Evolutionary conservation across 139 green algal species (phyloP).

Genomic region (Microglena sp.): DNA sequence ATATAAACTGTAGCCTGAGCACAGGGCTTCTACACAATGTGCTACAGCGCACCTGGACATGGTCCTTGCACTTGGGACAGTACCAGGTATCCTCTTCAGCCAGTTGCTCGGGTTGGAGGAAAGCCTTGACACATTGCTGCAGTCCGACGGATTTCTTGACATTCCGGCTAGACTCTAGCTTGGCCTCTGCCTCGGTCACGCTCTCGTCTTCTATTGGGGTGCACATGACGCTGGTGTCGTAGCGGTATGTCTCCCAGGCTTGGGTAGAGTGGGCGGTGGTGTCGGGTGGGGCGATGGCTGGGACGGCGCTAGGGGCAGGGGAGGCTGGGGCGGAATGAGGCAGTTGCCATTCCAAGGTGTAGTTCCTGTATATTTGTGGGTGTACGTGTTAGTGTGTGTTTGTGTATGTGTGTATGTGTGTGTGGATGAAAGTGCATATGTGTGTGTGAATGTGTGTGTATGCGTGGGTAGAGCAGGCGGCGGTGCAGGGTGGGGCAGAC

Average conservation of each 20-base stretch:
- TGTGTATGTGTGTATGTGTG: background rate
- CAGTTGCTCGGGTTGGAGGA: constrained; percentile 56
- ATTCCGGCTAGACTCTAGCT: too few species aligned
- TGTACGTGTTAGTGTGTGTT: background rate
- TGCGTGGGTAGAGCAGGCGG: background rate
- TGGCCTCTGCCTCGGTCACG: too few species aligned
- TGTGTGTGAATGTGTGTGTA: background rate
- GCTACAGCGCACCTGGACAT: too few species aligned
- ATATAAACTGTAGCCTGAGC: too few species aligned
- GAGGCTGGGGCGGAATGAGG: too few species aligned
- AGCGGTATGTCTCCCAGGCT: background rate
- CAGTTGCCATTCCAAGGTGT: background rate
- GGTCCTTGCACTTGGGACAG: constrained; percentile 78
- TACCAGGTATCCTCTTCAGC: constrained; percentile 70
- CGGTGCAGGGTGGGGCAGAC: too few species aligned
- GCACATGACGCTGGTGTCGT: background rate
- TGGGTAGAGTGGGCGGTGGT: background rate
- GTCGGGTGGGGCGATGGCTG: too few species aligned
- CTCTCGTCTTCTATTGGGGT: background rate
- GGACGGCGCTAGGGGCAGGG: too few species aligned
- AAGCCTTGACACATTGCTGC: background rate
- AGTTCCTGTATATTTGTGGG: background rate
- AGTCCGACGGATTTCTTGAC: constrained; percentile 2
- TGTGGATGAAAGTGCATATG: background rate
- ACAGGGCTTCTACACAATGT: too few species aligned